Conservation (phyloP, 2,329 filamentous ascomycete species). For the Cryphonectria nitschkei region DNA sequence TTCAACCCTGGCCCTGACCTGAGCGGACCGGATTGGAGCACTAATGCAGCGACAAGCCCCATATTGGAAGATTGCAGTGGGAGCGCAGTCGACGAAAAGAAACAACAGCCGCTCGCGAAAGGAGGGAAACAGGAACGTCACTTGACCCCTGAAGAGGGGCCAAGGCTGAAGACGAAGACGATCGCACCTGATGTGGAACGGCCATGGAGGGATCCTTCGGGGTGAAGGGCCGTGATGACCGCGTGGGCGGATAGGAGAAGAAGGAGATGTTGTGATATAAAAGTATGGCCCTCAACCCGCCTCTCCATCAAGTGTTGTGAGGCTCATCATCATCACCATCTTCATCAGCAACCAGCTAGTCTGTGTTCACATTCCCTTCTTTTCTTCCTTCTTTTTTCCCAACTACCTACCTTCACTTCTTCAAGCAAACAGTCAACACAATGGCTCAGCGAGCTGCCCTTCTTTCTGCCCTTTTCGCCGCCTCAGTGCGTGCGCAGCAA, state of each 20-base stretch:
- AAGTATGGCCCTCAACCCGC: slow-evolving; percentile 18
- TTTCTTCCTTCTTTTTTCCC: slow-evolving; percentile 14
- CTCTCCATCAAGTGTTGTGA: background rate
- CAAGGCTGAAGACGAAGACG: background rate
- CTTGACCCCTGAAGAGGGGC: background rate
- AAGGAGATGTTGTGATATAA: slow-evolving; percentile 18
- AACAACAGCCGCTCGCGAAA: background rate
- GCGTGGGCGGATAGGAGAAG: background rate
- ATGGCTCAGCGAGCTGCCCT: slow-evolving; percentile 30
- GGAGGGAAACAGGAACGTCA: background rate
- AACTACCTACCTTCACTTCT: slow-evolving; percentile 26
- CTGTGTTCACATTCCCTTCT: slow-evolving; percentile 23
- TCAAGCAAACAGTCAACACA: background rate
- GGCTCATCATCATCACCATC: slow-evolving; percentile 22
- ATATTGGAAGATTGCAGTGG: slow-evolving; percentile 27
- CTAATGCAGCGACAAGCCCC: slow-evolving; percentile 10
- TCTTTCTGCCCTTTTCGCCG: slow-evolving; percentile 46
- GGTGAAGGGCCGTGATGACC: slow-evolving; percentile 3
- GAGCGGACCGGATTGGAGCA: slow-evolving; percentile 11
- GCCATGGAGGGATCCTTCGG: background rate
- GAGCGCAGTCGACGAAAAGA: slow-evolving; percentile 12
- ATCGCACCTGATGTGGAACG: background rate
- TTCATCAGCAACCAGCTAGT: slow-evolving; percentile 17
- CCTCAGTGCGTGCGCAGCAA: slow-evolving; percentile 51
- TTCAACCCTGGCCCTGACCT: background rate